Evolutionary conservation across 371 early-diverging fungal genomes (phyloP).

Genomic region (Capillidium rhysosporum): DNA sequence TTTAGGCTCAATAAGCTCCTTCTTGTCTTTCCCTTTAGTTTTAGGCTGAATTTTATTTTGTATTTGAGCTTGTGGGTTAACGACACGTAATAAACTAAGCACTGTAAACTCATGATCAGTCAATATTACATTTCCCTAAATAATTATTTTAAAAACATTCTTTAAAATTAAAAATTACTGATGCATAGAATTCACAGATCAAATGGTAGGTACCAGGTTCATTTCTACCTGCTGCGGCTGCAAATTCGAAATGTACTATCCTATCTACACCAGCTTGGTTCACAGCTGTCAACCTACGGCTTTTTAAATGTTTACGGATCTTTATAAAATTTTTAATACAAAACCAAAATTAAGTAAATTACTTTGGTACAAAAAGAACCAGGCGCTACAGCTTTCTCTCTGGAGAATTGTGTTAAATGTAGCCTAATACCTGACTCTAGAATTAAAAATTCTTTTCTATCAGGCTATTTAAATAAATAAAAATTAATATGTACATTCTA

Average conservation of each 20-base stretch:
- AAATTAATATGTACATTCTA: not conserved
- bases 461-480: slow-evolving; percentile 24
- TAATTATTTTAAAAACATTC: not conserved
- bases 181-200: slow-evolving; percentile 86
- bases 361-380: slow-evolving; percentile 73
- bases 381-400: slow-evolving; percentile 75
- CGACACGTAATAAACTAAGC: slow-evolving; percentile 64
- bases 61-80: slow-evolving; percentile 50
- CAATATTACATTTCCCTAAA: slow-evolving; percentile 82
- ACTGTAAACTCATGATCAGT: slow-evolving; percentile 78
- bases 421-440: slow-evolving; percentile 86
- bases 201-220: slow-evolving; percentile 59
- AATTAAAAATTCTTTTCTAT: slow-evolving; percentile 69
- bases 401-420: slow-evolving; percentile 72
- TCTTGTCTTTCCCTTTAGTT: not conserved
- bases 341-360: not conserved
- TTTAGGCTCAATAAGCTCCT: not conserved
- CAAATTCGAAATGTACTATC: slow-evolving; percentile 83
- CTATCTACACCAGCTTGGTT: slow-evolving; percentile 84
- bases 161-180: slow-evolving; percentile 20
- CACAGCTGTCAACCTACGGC: slow-evolving; percentile 56
- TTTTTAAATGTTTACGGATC: slow-evolving; percentile 80
- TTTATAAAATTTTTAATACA: slow-evolving; percentile 8
- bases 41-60: not conserved
- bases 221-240: slow-evolving; percentile 22